Base-by-base conservation (phyloP, 2,329 filamentous ascomycete genomes). In the Trichoderma semiorbis region DNA sequence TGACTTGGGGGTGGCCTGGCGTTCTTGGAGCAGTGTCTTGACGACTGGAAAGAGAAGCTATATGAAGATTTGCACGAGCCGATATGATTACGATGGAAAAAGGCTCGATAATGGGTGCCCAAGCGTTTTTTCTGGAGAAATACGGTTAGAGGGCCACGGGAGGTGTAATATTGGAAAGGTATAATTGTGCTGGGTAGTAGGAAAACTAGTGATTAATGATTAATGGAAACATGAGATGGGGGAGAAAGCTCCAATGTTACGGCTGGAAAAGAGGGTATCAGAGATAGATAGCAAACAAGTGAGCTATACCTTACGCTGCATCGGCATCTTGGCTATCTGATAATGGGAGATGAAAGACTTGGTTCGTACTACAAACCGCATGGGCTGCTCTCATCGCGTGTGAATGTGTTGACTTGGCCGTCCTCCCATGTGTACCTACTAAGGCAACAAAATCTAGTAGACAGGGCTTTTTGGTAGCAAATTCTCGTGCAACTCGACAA, bases 11-110 rank as follows among this genome's bases (percentile, higher is more conserved):
- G 39, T 61, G 64, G 63, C 58, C 24, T 64, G 71, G 71, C 71
- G 71, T 72, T 72, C 34, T 70, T 61, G 71, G 67, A 65, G 67
- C 58, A 64, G 32, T 65, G 21, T 60, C 67, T 70, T 72, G 60
- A 70, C 71, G 57, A 62, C 32, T 43, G 53, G 68, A 30, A 71
- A 64, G 16, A 30, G 57, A 39, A 43, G 28, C 58, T 58, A 43
- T 36, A 64, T 30, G 58, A 66, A 39, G 50, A 53, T 18, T 50
- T 69, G 30, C 57, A 28, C 36, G 32, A 36, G 58, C 47, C 32
- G 24, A 70, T 32, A 57, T 57, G 43, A 32, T 65, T 70, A 64
- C 11, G 60, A 65, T 28, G 68, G 68, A 32, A 55, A 12, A 12
- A 65, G 26, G 30, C 32, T 61, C n/a, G n/a, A 61, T n/a, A 61